phyloP scores from a whole-genome alignment of 441 rosid species.

The Populus hybrid region DNA sequence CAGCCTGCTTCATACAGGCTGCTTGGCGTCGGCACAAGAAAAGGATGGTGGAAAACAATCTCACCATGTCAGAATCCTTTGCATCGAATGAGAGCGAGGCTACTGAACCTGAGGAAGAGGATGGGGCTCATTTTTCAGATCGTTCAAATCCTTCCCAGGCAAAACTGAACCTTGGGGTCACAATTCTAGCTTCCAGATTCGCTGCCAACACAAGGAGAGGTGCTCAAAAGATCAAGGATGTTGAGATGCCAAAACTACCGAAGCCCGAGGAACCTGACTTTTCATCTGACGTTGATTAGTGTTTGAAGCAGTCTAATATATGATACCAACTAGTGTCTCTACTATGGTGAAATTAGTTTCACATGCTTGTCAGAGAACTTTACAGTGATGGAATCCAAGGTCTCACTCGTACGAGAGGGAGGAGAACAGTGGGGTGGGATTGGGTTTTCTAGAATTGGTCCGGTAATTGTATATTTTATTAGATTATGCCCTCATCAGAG shows the following conservation, averaged over 20 bases:
- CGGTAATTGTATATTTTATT: not conserved
- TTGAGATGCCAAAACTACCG: constrained; percentile 59
- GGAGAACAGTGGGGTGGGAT: not conserved
- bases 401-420: not conserved
- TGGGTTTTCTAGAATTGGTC: not conserved
- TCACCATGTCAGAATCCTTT: constrained; percentile 43
- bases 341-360: not conserved
- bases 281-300: constrained; percentile 56
- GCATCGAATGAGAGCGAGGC: constrained; percentile 26
- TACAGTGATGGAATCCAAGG: not conserved
- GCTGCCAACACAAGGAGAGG: constrained; percentile 92
- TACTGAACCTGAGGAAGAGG: constrained; percentile 24
- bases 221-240: constrained; percentile 62
- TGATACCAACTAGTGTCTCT: not conserved
- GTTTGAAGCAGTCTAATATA: not conserved
- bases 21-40: constrained; percentile 85
- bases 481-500: not conserved
- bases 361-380: not conserved
- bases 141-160: constrained; percentile 43
- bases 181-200: constrained; percentile 76
- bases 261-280: constrained; percentile 97
- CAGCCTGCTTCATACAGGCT: constrained; percentile 91
- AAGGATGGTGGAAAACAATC: constrained; percentile 50
- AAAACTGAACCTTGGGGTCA: constrained; percentile 67
- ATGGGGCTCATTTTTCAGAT: constrained; percentile 19